Base-by-base conservation (phyloP, 148 eudicot genomes). In the Camellia lanceoleosa region DNA sequence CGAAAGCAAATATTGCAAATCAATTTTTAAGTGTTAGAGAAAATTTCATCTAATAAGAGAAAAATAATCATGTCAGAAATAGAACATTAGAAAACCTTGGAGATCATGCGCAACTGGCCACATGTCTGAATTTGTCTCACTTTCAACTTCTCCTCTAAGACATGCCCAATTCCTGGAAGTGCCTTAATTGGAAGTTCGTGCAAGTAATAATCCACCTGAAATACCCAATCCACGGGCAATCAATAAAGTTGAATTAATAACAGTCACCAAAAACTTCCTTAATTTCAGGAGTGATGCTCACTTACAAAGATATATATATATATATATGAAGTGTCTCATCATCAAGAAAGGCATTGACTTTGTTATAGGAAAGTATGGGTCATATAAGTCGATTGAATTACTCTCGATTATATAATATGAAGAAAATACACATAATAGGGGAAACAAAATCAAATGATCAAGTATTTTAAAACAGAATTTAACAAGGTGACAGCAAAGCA, bases 81-180 rank as follows among this genome's bases (percentile, higher is more conserved):
- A 76, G 41, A 78, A 62, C 1, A 41, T 15, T 30, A 82, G 43
- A 52, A 81, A 84, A 95, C 99, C 99, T 96, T 96, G 75, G 92
- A 82, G 77, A 89, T 81, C 89, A 73, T 74, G 67, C 84, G 92
- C 82, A 96, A 81, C 78, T 93, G 94, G 64, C 91, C 98, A 84
- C 99, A 96, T 44, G 93, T 92, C 83, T 79, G 89, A 81, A 96
- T 89, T 83, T 87, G 89, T 80, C 80, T 89, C 65, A 71, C 87
- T 79, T 88, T 93, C 92, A 96, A 87, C 82, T 93, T 93, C 82
- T 89, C 92, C 82, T 88, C 99, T 85, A 96, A 82, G 69, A 90
- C 98, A 88, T 74, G 88, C 23, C 99, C 99, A 87, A 96, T 89
- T 72, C 99, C 98, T 44, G 99, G 99, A 77, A 96, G 95, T 78